phyloP scores from a whole-genome alignment of 768 basidiomycete species.

The Erythrobasidium yunnanense region DNA sequence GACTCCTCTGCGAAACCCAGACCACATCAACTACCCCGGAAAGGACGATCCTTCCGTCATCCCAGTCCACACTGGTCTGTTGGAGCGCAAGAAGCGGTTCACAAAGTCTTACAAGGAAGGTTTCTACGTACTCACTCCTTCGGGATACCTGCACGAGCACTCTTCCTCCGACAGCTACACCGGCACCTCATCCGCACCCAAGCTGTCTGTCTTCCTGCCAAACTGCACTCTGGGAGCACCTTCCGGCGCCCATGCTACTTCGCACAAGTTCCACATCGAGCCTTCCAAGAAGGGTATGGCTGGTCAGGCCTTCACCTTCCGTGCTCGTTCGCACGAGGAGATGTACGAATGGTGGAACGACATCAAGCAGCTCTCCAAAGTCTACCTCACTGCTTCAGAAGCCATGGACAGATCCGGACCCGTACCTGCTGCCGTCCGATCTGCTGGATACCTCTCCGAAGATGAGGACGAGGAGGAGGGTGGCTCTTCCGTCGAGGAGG shows the following conservation, averaged over 20 bases:
- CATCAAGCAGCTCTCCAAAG: constrained; percentile 45
- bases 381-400: constrained; percentile 71
- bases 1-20: constrained; percentile 74
- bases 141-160: constrained; percentile 93
- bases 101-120: constrained; percentile 52
- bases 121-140: constrained; percentile 85
- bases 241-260: constrained; percentile 51
- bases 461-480: constrained; percentile 58
- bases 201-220: constrained; percentile 82
- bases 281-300: constrained; percentile 46
- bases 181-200: constrained; percentile 49
- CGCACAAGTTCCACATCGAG: constrained; percentile 97
- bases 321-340: constrained; percentile 77
- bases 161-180: constrained; percentile 56
- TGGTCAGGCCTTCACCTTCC: constrained; percentile 75
- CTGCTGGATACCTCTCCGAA: constrained; percentile 76
- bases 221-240: constrained; percentile 92
- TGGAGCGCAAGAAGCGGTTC: constrained; percentile 93
- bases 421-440: constrained; percentile 79
- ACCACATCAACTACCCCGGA: constrained; percentile 68
- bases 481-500: constrained; percentile 52
- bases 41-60: constrained; percentile 79
- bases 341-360: constrained; percentile 99
- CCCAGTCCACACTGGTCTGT: constrained; percentile 73
- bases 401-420: constrained; percentile 84